These are phyloP conservation scores for Cercospora canescens DNA, from an alignment of 2,329 filamentous ascomycete species.

Conservation along the genomic window DNA sequence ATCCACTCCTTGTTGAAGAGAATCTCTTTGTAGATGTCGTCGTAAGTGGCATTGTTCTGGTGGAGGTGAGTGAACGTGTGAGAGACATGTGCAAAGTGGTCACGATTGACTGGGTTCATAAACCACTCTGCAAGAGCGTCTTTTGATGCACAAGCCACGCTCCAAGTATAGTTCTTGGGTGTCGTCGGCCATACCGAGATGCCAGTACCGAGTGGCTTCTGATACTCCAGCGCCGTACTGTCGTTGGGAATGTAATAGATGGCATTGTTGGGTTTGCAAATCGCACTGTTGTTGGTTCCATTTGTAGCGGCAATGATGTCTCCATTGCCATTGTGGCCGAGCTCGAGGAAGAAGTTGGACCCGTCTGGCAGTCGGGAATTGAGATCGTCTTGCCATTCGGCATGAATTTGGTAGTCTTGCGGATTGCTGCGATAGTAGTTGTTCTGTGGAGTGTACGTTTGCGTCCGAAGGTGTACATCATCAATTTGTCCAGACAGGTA, in stretches of 20 bases:
- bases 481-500: constrained; percentile 8
- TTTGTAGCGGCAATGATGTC: constrained; percentile 9
- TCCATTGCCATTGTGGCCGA: constrained; percentile 14
- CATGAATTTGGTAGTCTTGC: constrained; percentile 10
- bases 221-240: constrained; percentile 3
- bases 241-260: constrained; percentile 9
- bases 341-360: constrained; percentile 7
- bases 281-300: background rate
- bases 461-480: constrained; percentile 11
- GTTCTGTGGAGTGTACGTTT: constrained; percentile 1
- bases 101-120: constrained; percentile 6
- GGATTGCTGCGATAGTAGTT: constrained; percentile 10
- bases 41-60: constrained; percentile 12
- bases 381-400: constrained; percentile 6
- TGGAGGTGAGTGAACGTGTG: constrained; percentile 11
- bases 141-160: background rate
- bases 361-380: constrained; percentile 6
- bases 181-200: constrained; percentile 4
- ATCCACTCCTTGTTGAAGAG: constrained; percentile 12
- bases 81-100: constrained; percentile 11
- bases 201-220: constrained; percentile 9
- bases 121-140: constrained; percentile 7
- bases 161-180: constrained; percentile 5
- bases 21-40: constrained; percentile 10
- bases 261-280: constrained; percentile 9